phyloP scores from a whole-genome alignment of 352 stramenopile genomes.

The Globisporangium viniferum region DNA sequence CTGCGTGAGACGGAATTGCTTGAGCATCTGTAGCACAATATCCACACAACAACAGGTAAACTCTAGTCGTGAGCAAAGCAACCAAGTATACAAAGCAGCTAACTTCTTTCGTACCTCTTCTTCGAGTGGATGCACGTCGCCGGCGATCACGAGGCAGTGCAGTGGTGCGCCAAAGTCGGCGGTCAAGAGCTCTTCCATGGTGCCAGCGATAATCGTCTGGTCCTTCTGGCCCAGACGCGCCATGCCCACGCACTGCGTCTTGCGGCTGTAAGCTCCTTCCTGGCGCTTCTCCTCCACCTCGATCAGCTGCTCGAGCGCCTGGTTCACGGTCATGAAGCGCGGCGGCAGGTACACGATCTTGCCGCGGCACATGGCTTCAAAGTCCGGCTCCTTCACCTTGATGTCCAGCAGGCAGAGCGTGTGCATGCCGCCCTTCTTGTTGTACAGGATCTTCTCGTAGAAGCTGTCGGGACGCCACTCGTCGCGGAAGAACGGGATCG shows the following conservation, averaged over 20 bases:
- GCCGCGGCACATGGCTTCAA: conserved; percentile 94
- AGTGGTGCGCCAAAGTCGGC: conserved; percentile 95
- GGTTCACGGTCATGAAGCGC: conserved; percentile 97
- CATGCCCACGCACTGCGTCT: conserved; percentile 91
- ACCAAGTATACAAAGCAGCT: conserved; percentile 1
- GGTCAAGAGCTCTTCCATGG: conserved; percentile 91
- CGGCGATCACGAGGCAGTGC: conserved; percentile 96
- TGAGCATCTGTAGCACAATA: conserved; percentile 40
- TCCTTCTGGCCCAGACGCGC: conserved; percentile 92
- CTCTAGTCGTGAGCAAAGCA: not conserved
- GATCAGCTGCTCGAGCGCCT: conserved; percentile 94
- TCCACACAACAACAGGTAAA: conserved; percentile 7
- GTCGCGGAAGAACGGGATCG: conserved; percentile 96
- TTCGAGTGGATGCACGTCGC: conserved; percentile 95
- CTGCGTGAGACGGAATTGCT: conserved; percentile 53
- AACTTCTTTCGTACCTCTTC: conserved; percentile 79
- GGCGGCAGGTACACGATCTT: conserved; percentile 93
- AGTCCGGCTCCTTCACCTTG: conserved; percentile 99
- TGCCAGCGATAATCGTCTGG: conserved; percentile 94
- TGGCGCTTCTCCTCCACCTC: conserved; percentile 89
- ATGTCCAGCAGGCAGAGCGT: conserved; percentile 99
- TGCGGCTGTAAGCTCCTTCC: conserved; percentile 84
- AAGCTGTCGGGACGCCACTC: conserved; percentile 97
- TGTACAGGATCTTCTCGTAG: conserved; percentile 98
- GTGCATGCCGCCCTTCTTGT: conserved; percentile 95